These are phyloP conservation scores for Mycena kentingensis DNA, from an alignment of 768 basidiomycete species.

Conservation along the genomic window DNA sequence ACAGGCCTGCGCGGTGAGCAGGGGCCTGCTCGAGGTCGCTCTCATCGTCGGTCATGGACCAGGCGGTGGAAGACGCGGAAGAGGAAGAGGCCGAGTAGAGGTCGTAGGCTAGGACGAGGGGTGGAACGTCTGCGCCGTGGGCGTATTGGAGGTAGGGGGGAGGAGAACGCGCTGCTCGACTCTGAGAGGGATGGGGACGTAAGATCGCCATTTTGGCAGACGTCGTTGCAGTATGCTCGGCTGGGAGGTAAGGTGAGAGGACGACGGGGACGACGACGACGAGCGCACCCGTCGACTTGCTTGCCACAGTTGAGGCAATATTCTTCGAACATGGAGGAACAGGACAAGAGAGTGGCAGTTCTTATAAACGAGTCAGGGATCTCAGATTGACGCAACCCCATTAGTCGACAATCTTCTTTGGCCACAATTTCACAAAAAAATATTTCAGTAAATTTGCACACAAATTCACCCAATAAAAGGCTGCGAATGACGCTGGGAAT, in stretches of 20 bases:
- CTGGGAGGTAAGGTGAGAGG: conserved; percentile 37
- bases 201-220: conserved; percentile 62
- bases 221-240: conserved; percentile 70
- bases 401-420: too few species aligned
- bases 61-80: conserved; percentile 64
- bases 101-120: conserved; percentile 56
- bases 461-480: too few species aligned
- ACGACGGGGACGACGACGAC: conserved; percentile 14
- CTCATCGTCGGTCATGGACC: conserved; percentile 71
- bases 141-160: conserved; percentile 60
- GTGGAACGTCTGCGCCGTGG: conserved; percentile 61
- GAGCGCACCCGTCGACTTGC: conserved; percentile 63
- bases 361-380: too few species aligned
- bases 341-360: too few species aligned
- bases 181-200: conserved; percentile 70
- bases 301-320: conserved; percentile 74
- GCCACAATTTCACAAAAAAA: too few species aligned
- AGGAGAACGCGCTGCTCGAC: conserved; percentile 67
- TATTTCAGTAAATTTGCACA: too few species aligned
- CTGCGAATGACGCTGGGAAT: too few species aligned
- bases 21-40: conserved; percentile 37
- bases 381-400: too few species aligned
- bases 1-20: conserved; percentile 50
- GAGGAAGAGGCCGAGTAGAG: conserved; percentile 63
- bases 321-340: conserved; percentile 69